These are phyloP conservation scores for Pythium vanterpoolii DNA, from an alignment of 352 stramenopile species.

Conservation along the genomic window DNA sequence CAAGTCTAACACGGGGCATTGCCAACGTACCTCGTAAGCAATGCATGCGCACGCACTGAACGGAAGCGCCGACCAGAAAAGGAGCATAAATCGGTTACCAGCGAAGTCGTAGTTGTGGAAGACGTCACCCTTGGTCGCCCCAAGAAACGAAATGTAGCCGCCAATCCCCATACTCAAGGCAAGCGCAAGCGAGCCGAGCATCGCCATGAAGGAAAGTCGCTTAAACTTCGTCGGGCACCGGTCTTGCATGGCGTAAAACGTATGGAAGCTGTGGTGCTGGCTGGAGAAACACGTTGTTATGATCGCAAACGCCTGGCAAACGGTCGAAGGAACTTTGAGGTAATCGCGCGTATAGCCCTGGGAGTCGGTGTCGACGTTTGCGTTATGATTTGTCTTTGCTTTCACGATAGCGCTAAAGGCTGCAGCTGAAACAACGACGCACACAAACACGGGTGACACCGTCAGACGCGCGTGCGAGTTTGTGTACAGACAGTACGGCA, in stretches of 20 bases:
- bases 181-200: slow-evolving; percentile 31
- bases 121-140: slow-evolving; percentile 36
- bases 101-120: slow-evolving; percentile 45
- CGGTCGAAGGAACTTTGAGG: slow-evolving; percentile 40
- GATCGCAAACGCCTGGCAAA: slow-evolving; percentile 46
- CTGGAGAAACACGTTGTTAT: slow-evolving; percentile 36
- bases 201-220: slow-evolving; percentile 28
- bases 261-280: slow-evolving; percentile 57
- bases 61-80: slow-evolving; percentile 45
- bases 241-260: slow-evolving; percentile 42
- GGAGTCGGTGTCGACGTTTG: slow-evolving; percentile 22
- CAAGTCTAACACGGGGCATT: neutral
- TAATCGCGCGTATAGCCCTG: slow-evolving; percentile 40
- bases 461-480: slow-evolving; percentile 34
- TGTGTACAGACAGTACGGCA: slow-evolving; percentile 38
- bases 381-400: slow-evolving; percentile 26
- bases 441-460: slow-evolving; percentile 20
- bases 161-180: slow-evolving; percentile 41
- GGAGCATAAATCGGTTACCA: slow-evolving; percentile 27
- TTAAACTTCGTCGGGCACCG: slow-evolving; percentile 38
- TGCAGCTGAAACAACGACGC: slow-evolving; percentile 26
- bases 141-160: slow-evolving; percentile 51
- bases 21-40: slow-evolving; percentile 38
- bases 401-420: slow-evolving; percentile 32
- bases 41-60: slow-evolving; percentile 38